These are phyloP conservation scores for Verticillium alfalfae DNA, from an alignment of 2,329 filamentous ascomycete genomes.

Conservation along the genomic window DNA sequence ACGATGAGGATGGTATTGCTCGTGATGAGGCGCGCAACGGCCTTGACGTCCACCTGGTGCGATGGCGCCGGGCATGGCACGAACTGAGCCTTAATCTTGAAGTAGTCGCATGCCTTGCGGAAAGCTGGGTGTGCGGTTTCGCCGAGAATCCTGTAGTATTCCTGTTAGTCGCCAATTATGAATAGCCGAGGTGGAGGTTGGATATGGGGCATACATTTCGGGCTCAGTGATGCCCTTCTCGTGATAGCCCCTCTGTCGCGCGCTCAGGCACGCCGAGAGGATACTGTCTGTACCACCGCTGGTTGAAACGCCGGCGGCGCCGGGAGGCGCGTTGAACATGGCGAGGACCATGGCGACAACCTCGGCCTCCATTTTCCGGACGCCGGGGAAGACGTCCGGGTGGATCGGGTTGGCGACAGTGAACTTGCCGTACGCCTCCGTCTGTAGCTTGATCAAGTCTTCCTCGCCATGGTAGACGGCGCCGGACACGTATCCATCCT, in stretches of 20 bases:
- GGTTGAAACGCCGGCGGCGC: slow-evolving; percentile 81
- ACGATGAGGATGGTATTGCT: slow-evolving; percentile 91
- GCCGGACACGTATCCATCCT: slow-evolving; percentile 89
- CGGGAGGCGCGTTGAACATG: slow-evolving; percentile 78
- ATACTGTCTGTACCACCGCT: slow-evolving; percentile 95
- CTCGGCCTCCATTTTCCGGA: slow-evolving; percentile 99
- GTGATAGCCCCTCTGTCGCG: slow-evolving; percentile 78
- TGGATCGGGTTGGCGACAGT: slow-evolving; percentile 96
- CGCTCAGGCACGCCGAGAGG: slow-evolving; percentile 87
- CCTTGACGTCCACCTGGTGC: slow-evolving; percentile 77
- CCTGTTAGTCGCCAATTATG: slow-evolving; percentile 7
- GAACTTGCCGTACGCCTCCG: slow-evolving; percentile 89
- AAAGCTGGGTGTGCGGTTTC: slow-evolving; percentile 95
- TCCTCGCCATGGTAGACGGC: slow-evolving; percentile 94
- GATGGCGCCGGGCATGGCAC: slow-evolving; percentile 79
- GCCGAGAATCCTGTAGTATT: slow-evolving; percentile 70
- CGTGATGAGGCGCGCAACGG: slow-evolving; percentile 82
- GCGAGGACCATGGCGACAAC: slow-evolving; percentile 90
- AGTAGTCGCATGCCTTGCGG: slow-evolving; percentile 91
- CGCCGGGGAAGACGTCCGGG: slow-evolving; percentile 95
- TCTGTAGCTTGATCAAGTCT: slow-evolving; percentile 75
- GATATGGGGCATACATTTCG: slow-evolving; percentile 66
- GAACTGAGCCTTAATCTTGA: slow-evolving; percentile 90
- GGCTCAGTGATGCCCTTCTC: slow-evolving; percentile 88
- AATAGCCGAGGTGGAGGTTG: not conserved